phyloP scores from a whole-genome alignment of 192 early-diverging fungal genomes.

The Coemansia sp. region DNA sequence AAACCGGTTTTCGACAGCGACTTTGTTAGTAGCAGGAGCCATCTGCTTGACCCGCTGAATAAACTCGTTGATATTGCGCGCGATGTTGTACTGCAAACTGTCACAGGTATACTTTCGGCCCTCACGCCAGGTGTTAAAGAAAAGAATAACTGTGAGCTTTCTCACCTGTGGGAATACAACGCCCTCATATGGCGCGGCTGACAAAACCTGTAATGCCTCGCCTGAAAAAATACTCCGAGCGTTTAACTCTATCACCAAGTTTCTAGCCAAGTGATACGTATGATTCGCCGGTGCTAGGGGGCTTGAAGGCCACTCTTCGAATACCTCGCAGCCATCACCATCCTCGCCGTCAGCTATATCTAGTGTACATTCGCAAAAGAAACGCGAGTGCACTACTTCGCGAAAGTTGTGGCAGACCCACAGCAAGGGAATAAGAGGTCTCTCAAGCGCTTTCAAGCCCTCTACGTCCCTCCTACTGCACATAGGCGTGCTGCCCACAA shows the following conservation, averaged over 20 bases:
- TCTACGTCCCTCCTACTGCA: too few relatives aligned
- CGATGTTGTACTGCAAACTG: not conserved
- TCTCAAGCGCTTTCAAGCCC: not conserved
- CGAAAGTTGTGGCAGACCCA: too few relatives aligned
- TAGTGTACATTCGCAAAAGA: not conserved
- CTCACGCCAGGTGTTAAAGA: not conserved
- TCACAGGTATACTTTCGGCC: not conserved
- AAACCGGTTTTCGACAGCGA: too few relatives aligned
- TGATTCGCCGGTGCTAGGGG: not conserved
- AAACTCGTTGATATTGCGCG: too few relatives aligned
- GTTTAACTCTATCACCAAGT: not conserved
- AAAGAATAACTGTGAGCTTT: not conserved
- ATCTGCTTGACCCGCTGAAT: too few relatives aligned
- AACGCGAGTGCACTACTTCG: not conserved
- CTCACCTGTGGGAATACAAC: not conserved
- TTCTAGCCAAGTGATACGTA: not conserved
- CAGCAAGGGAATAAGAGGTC: not conserved
- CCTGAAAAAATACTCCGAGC: not conserved
- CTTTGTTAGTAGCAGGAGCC: too few relatives aligned
- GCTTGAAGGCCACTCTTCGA: not conserved
- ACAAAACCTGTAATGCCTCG: not conserved
- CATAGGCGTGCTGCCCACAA: too few relatives aligned
- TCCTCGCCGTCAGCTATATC: too few relatives aligned
- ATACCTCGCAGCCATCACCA: not conserved
- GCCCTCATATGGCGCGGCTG: not conserved